Evolutionary conservation across 495 filamentous ascomycete genomes (phyloP).

Genomic region (Neurospora sp.): DNA sequence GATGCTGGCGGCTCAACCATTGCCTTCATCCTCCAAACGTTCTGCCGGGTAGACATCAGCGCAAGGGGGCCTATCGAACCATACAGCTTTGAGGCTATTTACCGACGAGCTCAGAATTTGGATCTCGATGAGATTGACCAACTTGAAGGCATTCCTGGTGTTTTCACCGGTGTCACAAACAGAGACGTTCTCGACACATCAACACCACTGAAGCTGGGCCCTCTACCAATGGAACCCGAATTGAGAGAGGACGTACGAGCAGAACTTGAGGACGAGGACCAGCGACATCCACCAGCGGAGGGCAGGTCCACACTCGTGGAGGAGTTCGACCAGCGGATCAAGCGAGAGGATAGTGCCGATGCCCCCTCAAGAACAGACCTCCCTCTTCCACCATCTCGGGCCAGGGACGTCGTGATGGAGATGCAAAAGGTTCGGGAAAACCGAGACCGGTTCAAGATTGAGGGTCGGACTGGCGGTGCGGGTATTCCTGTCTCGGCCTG

Average conservation of each 20-base stretch:
- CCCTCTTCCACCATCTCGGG: slow-evolving; percentile 74
- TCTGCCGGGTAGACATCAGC: slow-evolving; percentile 61
- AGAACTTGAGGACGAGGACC: slow-evolving; percentile 72
- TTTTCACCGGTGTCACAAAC: slow-evolving; percentile 76
- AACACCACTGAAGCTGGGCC: slow-evolving; percentile 62
- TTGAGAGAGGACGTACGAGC: slow-evolving; percentile 71
- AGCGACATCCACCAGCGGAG: slow-evolving; percentile 51
- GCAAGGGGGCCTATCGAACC: slow-evolving; percentile 66
- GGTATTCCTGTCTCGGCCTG: slow-evolving; percentile 73
- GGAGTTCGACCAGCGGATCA: slow-evolving; percentile 73
- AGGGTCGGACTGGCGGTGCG: slow-evolving; percentile 66
- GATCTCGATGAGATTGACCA: slow-evolving; percentile 62
- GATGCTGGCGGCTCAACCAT: slow-evolving; percentile 70
- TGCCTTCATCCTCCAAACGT: slow-evolving; percentile 60
- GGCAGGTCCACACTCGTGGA: slow-evolving; percentile 60
- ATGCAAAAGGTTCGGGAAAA: slow-evolving; percentile 92
- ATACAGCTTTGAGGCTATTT: slow-evolving; percentile 70
- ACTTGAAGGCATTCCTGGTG: slow-evolving; percentile 88
- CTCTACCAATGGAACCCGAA: slow-evolving; percentile 66
- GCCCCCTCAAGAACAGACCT: slow-evolving; percentile 64
- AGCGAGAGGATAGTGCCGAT: slow-evolving; percentile 81
- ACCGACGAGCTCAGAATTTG: slow-evolving; percentile 43
- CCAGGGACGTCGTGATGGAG: slow-evolving; percentile 84
- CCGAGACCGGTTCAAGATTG: slow-evolving; percentile 77
- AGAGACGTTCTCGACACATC: slow-evolving; percentile 49